Evolutionary conservation across 139 green algal species (phyloP).

Genomic region (Chloropicon primus): DNA sequence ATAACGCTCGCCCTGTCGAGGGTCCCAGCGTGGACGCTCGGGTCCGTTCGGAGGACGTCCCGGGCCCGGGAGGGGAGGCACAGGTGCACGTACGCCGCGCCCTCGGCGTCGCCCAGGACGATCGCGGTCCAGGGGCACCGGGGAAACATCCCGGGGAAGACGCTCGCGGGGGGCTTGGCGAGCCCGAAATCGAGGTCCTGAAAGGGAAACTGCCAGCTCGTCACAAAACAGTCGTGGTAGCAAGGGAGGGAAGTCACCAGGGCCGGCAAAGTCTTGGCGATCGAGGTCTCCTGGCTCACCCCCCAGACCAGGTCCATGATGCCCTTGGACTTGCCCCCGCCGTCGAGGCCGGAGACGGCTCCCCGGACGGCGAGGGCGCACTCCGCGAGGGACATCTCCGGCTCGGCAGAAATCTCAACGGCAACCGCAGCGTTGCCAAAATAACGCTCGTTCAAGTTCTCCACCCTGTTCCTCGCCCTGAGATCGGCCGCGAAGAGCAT

Average conservation of each 20-base stretch:
- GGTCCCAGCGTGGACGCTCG: background rate
- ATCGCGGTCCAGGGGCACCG: background rate
- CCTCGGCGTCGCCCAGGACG: background rate
- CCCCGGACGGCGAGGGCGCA: too few relatives aligned
- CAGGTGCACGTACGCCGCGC: background rate
- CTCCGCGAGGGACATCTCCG: too few relatives aligned
- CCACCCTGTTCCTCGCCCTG: too few relatives aligned
- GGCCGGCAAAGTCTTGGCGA: background rate
- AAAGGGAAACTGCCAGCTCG: background rate
- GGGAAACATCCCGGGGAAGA: background rate
- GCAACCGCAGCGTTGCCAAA: too few relatives aligned
- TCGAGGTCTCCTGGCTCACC: background rate
- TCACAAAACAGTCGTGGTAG: background rate
- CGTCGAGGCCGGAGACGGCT: too few relatives aligned
- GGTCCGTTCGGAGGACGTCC: background rate
- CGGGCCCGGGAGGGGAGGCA: background rate
- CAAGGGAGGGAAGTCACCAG: background rate
- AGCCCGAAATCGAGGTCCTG: background rate
- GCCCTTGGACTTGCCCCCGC: too few relatives aligned
- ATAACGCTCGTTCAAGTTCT: too few relatives aligned
- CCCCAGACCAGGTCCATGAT: background rate
- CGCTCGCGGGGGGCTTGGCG: background rate
- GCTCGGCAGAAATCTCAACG: too few relatives aligned
- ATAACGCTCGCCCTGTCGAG: too few relatives aligned
- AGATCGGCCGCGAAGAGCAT: too few relatives aligned